Evolutionary conservation across 805 yeast species (phyloP).

Genomic region (Candida ponderosae): DNA sequence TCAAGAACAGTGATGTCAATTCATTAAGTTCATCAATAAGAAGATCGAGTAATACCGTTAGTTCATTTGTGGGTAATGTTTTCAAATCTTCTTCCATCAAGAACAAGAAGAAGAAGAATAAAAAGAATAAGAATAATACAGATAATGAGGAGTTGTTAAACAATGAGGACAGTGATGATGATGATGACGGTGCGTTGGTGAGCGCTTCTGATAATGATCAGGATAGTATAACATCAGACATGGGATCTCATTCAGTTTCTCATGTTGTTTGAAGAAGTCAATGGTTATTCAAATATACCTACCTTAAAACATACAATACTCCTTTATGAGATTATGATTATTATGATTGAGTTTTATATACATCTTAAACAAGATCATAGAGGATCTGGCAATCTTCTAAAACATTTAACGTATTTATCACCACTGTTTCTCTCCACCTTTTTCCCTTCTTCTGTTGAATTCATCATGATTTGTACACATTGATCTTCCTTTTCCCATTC

Average conservation of each 20-base stretch:
- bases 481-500: constrained; percentile 77
- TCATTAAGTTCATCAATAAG: constrained; percentile 27
- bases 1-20: constrained; percentile 21
- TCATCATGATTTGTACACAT: constrained; percentile 82
- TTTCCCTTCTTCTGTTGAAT: constrained; percentile 97
- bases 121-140: constrained; percentile 13
- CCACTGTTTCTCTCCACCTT: constrained; percentile 91
- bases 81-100: constrained; percentile 2
- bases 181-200: constrained; percentile 20
- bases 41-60: constrained; percentile 35
- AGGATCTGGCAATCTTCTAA: constrained; percentile 62
- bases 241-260: neutral
- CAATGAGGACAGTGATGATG: constrained; percentile 4
- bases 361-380: constrained; percentile 12
- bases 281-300: too few species aligned
- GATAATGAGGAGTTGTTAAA: constrained; percentile 2
- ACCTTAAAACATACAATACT: too few species aligned
- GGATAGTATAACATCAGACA: constrained; percentile 7
- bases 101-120: constrained; percentile 10
- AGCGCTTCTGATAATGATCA: constrained; percentile 10
- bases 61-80: constrained; percentile 25
- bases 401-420: constrained; percentile 82
- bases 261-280: neutral
- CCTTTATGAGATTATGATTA: too few species aligned
- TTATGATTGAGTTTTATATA: too few species aligned